These are phyloP conservation scores for Boletus mariae DNA, from an alignment of 1,284 basidiomycete genomes.

Conservation along the genomic window DNA sequence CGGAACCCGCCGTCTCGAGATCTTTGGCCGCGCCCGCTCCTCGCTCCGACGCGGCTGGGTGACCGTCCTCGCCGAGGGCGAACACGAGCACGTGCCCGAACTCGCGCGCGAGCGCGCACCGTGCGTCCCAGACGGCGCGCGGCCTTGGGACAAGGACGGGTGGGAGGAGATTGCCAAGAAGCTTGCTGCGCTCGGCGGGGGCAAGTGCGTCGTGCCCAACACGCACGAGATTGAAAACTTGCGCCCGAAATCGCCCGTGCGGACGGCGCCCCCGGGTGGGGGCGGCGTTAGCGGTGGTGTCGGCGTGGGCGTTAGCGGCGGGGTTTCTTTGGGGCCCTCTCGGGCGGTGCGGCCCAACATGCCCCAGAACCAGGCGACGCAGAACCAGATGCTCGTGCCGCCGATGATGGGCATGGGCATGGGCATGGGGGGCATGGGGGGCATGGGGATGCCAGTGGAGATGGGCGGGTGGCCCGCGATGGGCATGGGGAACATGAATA, in stretches of 20 bases:
- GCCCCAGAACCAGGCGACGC: conserved; percentile 18
- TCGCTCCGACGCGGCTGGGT: conserved; percentile 90
- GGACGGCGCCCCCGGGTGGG: conserved; percentile 34
- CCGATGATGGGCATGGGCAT: conserved; percentile 39
- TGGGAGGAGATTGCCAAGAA: conserved; percentile 60
- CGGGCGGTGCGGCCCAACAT: conserved; percentile 19
- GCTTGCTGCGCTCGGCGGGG: conserved; percentile 44
- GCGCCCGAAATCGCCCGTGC: conserved; percentile 81
- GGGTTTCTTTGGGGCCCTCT: conserved; percentile 20
- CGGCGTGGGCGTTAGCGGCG: conserved; percentile 24
- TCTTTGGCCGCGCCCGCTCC: conserved; percentile 76
- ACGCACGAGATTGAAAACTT: conserved; percentile 81
- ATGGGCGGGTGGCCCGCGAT: conserved; percentile 31
- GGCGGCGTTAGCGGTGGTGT: conserved; percentile 28
- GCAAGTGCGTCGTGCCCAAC: conserved; percentile 63
- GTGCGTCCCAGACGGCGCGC: conserved; percentile 42
- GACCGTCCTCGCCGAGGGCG: conserved; percentile 70
- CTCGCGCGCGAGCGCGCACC: conserved; percentile 37
- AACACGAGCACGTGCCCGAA: conserved; percentile 48
- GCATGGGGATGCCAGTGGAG: conserved; percentile 33
- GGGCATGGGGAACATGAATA: conserved; percentile 26
- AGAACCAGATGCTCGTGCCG: conserved; percentile 47
- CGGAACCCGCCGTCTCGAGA: conserved; percentile 85
- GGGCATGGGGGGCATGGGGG: conserved; percentile 30
- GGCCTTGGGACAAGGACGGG: conserved; percentile 51